phyloP scores from a whole-genome alignment of 768 basidiomycete species.

The Multifurca ochricompacta region DNA sequence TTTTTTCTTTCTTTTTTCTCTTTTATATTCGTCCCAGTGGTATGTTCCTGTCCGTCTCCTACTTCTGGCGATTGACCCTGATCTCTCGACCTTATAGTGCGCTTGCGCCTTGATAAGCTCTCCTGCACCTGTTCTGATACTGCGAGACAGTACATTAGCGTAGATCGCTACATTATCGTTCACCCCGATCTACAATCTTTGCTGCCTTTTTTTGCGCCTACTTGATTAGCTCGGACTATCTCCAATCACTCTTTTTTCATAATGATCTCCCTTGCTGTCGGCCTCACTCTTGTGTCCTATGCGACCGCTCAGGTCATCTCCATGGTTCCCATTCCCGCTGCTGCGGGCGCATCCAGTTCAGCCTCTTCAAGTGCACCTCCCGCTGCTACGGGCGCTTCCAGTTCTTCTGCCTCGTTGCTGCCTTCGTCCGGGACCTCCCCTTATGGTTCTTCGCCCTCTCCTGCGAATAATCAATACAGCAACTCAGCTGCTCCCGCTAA shows the following conservation, averaged over 20 bases:
- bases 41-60: constrained; percentile 27
- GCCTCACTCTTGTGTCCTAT: constrained; percentile 49
- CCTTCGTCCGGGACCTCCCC: not conserved
- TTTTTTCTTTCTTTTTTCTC: constrained; percentile 31
- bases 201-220: constrained; percentile 28
- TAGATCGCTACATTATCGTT: constrained; percentile 53
- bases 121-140: constrained; percentile 36
- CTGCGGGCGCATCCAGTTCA: constrained; percentile 27
- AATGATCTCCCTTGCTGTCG: constrained; percentile 57
- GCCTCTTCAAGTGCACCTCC: constrained; percentile 29
- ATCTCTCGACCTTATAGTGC: constrained; percentile 27
- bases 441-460: not conserved
- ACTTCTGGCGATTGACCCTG: not conserved
- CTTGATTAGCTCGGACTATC: constrained; percentile 31
- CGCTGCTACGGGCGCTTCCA: not conserved
- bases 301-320: constrained; percentile 47
- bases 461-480: constrained; percentile 9
- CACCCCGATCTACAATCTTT: constrained; percentile 34
- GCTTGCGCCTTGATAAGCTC: constrained; percentile 37
- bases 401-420: not conserved
- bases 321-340: constrained; percentile 27
- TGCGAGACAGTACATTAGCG: constrained; percentile 69
- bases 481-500: constrained; percentile 6
- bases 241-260: constrained; percentile 35
- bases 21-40: constrained; percentile 31